Conservation (phyloP, 805 yeast species). For the Candida stauntonica region DNA sequence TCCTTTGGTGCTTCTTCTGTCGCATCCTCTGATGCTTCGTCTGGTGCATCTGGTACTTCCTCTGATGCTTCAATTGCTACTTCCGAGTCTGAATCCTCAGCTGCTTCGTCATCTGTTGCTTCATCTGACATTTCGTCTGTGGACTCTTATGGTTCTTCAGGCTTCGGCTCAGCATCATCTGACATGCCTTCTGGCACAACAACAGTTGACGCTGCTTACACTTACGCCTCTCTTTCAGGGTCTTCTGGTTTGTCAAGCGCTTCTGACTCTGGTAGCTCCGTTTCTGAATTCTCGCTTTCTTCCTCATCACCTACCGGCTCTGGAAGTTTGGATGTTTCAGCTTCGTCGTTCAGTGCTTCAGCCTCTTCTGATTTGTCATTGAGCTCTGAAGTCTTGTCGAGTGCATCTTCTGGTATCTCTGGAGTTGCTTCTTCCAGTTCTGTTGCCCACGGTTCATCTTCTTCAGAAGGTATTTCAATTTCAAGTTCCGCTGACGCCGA, state of each 20-base stretch:
- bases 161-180: neutral
- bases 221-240: neutral
- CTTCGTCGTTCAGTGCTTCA: neutral
- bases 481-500: too few species aligned
- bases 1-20: neutral
- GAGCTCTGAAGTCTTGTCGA: too few species aligned
- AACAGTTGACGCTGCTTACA: neutral
- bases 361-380: neutral
- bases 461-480: too few species aligned
- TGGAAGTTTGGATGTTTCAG: too few species aligned
- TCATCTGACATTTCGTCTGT: neutral
- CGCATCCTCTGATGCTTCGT: neutral
- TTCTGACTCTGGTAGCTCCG: too few species aligned
- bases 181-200: neutral
- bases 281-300: too few species aligned
- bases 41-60: neutral
- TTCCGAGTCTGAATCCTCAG: neutral
- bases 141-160: too few species aligned
- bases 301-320: too few species aligned
- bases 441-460: too few species aligned
- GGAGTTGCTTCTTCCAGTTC: neutral
- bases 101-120: neutral
- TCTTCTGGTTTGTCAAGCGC: too few species aligned
- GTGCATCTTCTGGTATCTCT: neutral
- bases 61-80: neutral